A percentile compares a stretch with the other conserved stretches of the same genome.
Evolutionary conservation across 2,329 filamentous ascomycete genomes (phyloP).

Genomic region (Diaporthe humulicola): DNA sequence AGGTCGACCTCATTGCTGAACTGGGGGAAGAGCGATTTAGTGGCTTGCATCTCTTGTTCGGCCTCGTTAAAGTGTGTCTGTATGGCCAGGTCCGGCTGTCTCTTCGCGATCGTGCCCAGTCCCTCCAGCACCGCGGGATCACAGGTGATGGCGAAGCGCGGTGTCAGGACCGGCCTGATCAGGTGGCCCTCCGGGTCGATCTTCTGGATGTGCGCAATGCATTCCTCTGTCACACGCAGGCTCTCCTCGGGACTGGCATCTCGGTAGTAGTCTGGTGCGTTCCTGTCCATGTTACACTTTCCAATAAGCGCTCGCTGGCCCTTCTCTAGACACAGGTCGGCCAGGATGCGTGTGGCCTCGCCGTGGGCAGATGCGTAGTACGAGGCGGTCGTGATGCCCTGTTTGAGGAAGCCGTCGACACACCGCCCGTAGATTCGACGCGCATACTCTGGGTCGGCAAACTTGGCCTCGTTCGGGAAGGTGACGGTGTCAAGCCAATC

Average conservation of each 20-base stretch:
- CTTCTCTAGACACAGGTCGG: conserved; percentile 63
- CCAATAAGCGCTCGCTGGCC: conserved; percentile 73
- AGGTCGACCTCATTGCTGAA: conserved; percentile 71
- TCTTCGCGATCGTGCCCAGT: conserved; percentile 65
- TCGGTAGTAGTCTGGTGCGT: conserved; percentile 66
- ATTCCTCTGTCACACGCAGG: conserved; percentile 61
- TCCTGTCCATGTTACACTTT: conserved; percentile 74
- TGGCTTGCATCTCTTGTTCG: conserved; percentile 69
- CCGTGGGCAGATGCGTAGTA: conserved; percentile 72
- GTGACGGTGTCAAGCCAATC: conserved; percentile 76
- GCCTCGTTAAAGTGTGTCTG: conserved; percentile 79
- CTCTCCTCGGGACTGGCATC: conserved; percentile 62
- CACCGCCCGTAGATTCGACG: conserved; percentile 62
- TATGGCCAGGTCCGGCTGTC: conserved; percentile 65
- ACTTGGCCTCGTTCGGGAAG: conserved; percentile 74
- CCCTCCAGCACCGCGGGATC: conserved; percentile 65
- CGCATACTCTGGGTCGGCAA: conserved; percentile 67
- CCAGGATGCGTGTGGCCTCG: conserved; percentile 68
- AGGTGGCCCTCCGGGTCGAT: conserved; percentile 60
- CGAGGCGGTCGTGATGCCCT: conserved; percentile 72
- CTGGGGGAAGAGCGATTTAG: conserved; percentile 66
- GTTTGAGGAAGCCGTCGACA: conserved; percentile 70
- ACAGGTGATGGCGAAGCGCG: conserved; percentile 74
- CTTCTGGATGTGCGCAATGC: conserved; percentile 60
- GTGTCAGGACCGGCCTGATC: conserved; percentile 66